Evolutionary conservation across 768 basidiomycete genomes (phyloP).

Genomic region (Agrocybe pediades): DNA sequence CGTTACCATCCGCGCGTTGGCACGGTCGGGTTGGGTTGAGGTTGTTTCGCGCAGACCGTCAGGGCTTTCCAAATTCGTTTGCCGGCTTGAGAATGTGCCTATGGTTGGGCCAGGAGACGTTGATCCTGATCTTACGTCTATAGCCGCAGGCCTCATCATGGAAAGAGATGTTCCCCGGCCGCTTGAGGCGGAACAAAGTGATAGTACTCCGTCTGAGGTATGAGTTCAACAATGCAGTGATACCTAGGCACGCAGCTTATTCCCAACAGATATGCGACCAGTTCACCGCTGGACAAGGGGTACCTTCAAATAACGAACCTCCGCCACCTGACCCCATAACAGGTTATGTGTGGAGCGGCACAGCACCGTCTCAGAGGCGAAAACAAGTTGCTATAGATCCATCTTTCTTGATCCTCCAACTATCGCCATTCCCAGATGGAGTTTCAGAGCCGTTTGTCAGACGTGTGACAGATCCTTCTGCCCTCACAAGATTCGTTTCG

Average conservation of each 20-base stretch:
- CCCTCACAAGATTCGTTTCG: constrained; percentile 59
- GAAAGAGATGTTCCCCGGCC: constrained; percentile 49
- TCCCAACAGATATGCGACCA: constrained; percentile 29
- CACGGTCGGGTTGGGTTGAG: constrained; percentile 85
- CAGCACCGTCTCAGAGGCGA: constrained; percentile 85
- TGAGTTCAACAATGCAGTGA: constrained; percentile 11
- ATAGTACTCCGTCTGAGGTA: constrained; percentile 17
- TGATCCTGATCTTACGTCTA: constrained; percentile 72
- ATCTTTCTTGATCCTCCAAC: constrained; percentile 80
- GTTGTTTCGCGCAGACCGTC: constrained; percentile 85
- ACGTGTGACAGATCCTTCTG: constrained; percentile 48
- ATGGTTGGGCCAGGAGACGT: constrained; percentile 84
- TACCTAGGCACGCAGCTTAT: constrained; percentile 12
- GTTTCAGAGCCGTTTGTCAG: constrained; percentile 40
- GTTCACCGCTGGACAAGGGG: constrained; percentile 19
- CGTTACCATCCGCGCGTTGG: constrained; percentile 76
- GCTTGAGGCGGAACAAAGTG: constrained; percentile 23
- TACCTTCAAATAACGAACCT: constrained; percentile 23
- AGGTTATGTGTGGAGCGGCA: constrained; percentile 86
- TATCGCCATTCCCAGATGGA: constrained; percentile 66
- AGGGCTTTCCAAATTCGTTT: constrained; percentile 83
- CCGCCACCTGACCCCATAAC: constrained; percentile 71
- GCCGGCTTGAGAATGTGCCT: constrained; percentile 87
- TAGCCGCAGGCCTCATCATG: constrained; percentile 75
- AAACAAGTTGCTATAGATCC: constrained; percentile 88